Evolutionary conservation across 1,284 basidiomycete species (phyloP).

Genomic region (Chiua sp.): DNA sequence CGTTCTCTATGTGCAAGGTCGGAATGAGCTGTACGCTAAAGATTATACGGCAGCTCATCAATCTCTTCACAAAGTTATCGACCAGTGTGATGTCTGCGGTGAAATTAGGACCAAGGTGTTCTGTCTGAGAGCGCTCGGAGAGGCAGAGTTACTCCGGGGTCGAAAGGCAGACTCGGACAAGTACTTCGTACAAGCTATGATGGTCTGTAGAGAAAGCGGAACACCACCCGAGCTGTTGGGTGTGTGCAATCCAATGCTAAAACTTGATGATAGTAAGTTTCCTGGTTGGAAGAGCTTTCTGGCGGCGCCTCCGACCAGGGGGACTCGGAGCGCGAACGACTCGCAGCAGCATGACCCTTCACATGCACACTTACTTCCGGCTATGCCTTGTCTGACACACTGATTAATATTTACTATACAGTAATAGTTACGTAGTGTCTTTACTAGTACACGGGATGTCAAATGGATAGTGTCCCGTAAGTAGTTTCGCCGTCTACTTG

Average conservation of each 20-base stretch:
- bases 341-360: too few relatives aligned
- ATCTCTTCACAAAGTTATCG: not conserved
- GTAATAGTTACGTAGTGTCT: too few relatives aligned
- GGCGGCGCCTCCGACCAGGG: not conserved
- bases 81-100: not conserved
- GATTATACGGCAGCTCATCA: not conserved
- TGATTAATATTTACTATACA: too few relatives aligned
- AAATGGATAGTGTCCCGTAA: too few relatives aligned
- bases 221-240: not conserved
- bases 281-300: not conserved
- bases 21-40: not conserved
- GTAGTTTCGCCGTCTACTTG: too few relatives aligned
- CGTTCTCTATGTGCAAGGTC: not conserved
- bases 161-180: not conserved
- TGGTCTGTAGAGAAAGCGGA: not conserved
- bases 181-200: not conserved
- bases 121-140: not conserved
- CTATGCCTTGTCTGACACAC: too few relatives aligned
- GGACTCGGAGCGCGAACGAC: too few relatives aligned
- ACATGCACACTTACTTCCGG: too few relatives aligned
- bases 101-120: not conserved
- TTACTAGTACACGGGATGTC: too few relatives aligned
- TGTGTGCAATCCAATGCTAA: not conserved
- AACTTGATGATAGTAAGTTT: not conserved
- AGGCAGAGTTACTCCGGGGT: not conserved